phyloP scores from a whole-genome alignment of 2,329 filamentous ascomycete species.

The Epichloe glyceriae region DNA sequence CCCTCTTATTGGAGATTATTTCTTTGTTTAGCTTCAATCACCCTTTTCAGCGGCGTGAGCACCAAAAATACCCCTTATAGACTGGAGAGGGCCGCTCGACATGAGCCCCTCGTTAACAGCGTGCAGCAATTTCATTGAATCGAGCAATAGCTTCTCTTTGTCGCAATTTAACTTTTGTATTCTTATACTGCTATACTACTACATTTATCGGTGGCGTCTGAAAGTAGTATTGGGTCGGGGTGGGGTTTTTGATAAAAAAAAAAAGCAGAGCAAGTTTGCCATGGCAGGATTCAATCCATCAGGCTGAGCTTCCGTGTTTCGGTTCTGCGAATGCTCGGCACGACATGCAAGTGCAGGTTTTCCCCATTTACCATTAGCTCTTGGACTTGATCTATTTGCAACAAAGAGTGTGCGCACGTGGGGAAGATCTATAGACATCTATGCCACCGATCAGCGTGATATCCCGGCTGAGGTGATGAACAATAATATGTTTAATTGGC shows the following conservation, averaged over 20 bases:
- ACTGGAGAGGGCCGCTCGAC: conserved; percentile 17
- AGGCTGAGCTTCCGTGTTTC: neutral
- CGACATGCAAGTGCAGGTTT: neutral
- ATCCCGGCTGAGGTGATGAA: neutral
- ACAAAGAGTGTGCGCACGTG: neutral
- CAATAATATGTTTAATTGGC: conserved; percentile 5
- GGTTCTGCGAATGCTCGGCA: neutral
- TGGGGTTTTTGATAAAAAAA: neutral
- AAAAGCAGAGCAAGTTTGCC: neutral
- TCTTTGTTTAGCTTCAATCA: neutral
- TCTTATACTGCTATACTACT: neutral
- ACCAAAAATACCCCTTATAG: conserved; percentile 27
- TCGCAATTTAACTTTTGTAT: conserved; percentile 17
- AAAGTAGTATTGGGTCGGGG: neutral
- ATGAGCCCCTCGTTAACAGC: conserved; percentile 13
- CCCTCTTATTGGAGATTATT: conserved; percentile 6
- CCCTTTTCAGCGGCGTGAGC: conserved; percentile 14
- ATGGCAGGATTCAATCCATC: neutral
- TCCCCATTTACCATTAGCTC: neutral
- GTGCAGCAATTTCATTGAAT: conserved; percentile 15
- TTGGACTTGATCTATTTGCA: conserved; percentile 1
- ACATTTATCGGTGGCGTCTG: neutral
- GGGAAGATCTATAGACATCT: neutral
- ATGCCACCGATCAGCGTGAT: neutral
- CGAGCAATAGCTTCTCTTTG: conserved; percentile 13